phyloP scores from a whole-genome alignment of 805 yeast genomes.

The Hanseniaspora jakobsenii region DNA sequence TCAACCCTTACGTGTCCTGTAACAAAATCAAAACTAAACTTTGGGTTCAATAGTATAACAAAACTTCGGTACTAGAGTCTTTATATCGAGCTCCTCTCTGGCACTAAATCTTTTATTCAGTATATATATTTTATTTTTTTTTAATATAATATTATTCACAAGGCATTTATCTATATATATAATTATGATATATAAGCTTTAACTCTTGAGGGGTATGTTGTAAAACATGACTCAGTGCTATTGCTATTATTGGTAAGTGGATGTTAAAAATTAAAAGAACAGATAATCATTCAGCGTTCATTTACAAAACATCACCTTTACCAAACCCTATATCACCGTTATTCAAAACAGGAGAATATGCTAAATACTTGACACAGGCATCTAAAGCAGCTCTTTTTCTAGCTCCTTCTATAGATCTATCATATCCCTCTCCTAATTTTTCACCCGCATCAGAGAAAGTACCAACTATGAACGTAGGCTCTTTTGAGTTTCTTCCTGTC shows the following conservation, averaged over 20 bases:
- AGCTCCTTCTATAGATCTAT: slow-evolving; percentile 80
- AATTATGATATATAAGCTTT: not conserved
- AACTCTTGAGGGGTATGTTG: too few species aligned
- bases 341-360: slow-evolving; percentile 66
- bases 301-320: slow-evolving; percentile 35
- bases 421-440: slow-evolving; percentile 88
- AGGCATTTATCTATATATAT: slow-evolving; percentile 6
- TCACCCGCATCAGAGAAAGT: slow-evolving; percentile 64
- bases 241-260: too few species aligned
- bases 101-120: too few species aligned
- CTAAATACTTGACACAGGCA: slow-evolving; percentile 82
- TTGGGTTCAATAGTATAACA: slow-evolving; percentile 9
- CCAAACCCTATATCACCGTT: slow-evolving; percentile 43
- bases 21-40: not conserved
- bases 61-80: not conserved
- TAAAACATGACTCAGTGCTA: too few species aligned
- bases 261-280: too few species aligned
- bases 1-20: slow-evolving; percentile 4
- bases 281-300: too few species aligned
- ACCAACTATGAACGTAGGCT: slow-evolving; percentile 84
- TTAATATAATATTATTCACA: slow-evolving; percentile 1
- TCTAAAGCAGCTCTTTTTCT: slow-evolving; percentile 84
- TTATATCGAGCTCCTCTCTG: too few species aligned
- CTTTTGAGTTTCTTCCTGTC: slow-evolving; percentile 75
- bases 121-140: not conserved